These are phyloP conservation scores for Metschnikowia matae DNA, from an alignment of 805 yeast species.

Conservation along the genomic window DNA sequence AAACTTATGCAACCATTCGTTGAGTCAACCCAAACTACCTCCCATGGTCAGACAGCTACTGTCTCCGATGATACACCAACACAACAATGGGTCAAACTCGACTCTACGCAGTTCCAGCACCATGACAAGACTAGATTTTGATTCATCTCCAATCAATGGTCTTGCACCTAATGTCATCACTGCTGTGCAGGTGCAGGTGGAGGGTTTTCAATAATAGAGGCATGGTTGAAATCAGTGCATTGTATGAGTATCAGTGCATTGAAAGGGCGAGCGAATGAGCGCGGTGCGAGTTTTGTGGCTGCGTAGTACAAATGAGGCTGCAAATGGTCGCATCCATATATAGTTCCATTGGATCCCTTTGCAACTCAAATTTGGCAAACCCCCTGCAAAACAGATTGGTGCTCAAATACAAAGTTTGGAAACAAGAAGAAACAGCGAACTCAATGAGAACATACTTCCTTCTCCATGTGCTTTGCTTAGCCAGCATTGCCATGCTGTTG, in stretches of 20 bases:
- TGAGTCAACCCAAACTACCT: conserved; percentile 11
- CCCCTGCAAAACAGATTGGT: too few relatives aligned
- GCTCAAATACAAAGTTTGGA: too few relatives aligned
- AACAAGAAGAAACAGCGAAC: background rate
- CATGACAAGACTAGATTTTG: conserved; percentile 28
- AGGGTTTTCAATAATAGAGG: conserved; percentile 16
- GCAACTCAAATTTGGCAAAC: background rate
- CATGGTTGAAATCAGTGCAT: background rate
- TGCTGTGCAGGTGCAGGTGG: conserved; percentile 35
- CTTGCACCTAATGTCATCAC: conserved; percentile 37
- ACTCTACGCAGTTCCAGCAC: conserved; percentile 32
- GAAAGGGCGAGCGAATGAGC: background rate
- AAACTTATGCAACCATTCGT: conserved; percentile 17
- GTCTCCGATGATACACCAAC: conserved; percentile 16
- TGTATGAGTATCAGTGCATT: background rate
- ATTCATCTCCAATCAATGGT: conserved; percentile 21
- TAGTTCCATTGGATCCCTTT: background rate
- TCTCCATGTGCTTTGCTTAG: background rate
- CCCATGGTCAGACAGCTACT: conserved; percentile 12
- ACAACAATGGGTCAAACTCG: conserved; percentile 20
- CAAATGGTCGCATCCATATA: background rate
- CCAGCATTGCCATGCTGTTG: conserved; percentile 9
- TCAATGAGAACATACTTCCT: background rate
- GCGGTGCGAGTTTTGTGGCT: background rate
- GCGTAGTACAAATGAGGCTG: background rate